phyloP scores from a whole-genome alignment of 345 rosid species.

The Hypericum perforatum region DNA sequence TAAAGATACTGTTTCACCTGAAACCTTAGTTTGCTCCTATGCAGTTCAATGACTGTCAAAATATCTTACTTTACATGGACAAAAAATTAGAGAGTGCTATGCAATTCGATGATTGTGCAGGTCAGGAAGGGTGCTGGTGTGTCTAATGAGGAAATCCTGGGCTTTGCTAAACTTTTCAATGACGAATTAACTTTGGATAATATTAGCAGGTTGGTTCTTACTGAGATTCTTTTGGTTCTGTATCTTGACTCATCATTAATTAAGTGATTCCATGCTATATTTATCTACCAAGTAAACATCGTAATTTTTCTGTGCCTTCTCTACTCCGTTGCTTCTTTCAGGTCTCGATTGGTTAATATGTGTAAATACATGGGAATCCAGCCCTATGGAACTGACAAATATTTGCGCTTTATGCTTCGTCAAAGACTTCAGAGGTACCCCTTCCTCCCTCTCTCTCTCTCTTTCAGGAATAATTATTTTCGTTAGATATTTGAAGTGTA shows the following conservation, averaged over 20 bases:
- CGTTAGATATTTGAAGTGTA: background rate
- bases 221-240: conserved; percentile 4
- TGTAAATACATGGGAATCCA: conserved; percentile 97
- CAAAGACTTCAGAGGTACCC: conserved; percentile 74
- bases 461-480: background rate
- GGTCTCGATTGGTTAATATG: conserved; percentile 93
- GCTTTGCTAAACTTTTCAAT: conserved; percentile 89
- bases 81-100: no score
- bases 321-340: conserved; percentile 27
- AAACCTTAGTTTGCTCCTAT: no score
- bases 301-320: conserved; percentile 6
- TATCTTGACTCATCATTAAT: conserved; percentile 5
- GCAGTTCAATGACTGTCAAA: conserved; percentile 6
- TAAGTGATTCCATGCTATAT: background rate
- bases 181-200: conserved; percentile 95
- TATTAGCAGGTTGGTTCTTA: conserved; percentile 65
- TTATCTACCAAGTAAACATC: background rate
- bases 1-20: no score
- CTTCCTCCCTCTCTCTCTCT: background rate
- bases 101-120: conserved; percentile 26
- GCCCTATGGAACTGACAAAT: conserved; percentile 92
- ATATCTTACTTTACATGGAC: no score
- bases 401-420: conserved; percentile 89
- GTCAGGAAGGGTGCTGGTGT: conserved; percentile 85
- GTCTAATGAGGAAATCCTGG: conserved; percentile 91